These are phyloP conservation scores for Claviceps pazoutovae DNA, from an alignment of 2,329 filamentous ascomycete species.

Conservation along the genomic window DNA sequence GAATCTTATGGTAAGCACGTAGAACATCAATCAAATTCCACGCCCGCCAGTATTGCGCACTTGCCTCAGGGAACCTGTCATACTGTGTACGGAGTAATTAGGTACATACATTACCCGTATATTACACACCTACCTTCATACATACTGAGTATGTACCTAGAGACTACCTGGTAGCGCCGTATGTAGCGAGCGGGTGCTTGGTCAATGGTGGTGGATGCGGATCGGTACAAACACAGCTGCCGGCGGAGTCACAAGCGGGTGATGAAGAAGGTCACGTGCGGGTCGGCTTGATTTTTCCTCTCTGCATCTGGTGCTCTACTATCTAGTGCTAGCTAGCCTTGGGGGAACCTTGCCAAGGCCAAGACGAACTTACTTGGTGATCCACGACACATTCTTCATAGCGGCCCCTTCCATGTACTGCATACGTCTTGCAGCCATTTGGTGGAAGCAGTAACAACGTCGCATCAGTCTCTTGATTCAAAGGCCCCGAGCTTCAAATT, in stretches of 20 bases:
- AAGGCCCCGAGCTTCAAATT: constrained; percentile 5
- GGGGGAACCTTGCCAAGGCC: constrained; percentile 8
- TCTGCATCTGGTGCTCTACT: constrained; percentile 5
- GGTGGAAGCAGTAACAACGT: constrained; percentile 10
- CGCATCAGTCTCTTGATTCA: constrained; percentile 3
- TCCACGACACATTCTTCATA: constrained; percentile 23
- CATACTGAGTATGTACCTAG: no score
- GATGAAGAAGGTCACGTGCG: constrained; percentile 13
- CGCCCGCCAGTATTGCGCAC: no score
- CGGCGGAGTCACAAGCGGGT: not conserved
- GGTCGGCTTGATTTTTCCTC: constrained; percentile 14
- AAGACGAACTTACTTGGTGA: constrained; percentile 13
- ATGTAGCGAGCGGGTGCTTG: no score
- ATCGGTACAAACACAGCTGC: no score
- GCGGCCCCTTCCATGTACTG: constrained; percentile 14
- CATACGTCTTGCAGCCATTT: constrained; percentile 14
- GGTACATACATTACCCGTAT: no score
- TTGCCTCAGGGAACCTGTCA: no score
- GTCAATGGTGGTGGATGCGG: no score
- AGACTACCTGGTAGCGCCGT: no score
- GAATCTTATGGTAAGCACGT: no score
- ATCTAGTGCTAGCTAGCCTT: constrained; percentile 11
- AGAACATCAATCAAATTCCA: no score
- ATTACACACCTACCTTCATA: no score
- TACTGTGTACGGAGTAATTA: no score